Evolutionary conservation across 176 grass and related monocot genomes (phyloP).

Genomic region (Oryza glumipatula): DNA sequence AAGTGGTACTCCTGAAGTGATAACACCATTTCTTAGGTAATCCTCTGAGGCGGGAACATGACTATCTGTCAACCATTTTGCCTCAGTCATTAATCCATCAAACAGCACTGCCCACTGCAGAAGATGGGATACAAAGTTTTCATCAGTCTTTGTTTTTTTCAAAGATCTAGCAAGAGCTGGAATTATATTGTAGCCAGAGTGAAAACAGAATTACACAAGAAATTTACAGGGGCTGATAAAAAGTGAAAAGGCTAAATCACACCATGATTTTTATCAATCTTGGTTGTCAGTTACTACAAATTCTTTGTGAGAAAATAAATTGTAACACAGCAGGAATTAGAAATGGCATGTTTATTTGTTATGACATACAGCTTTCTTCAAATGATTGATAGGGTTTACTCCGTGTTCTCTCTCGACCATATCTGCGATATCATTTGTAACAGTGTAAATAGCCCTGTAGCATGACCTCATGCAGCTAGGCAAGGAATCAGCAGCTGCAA

Average conservation of each 20-base stretch:
- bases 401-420: slow-evolving; percentile 47
- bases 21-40: slow-evolving; percentile 53
- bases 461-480: slow-evolving; percentile 57
- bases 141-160: too few species aligned
- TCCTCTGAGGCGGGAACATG: slow-evolving; percentile 39
- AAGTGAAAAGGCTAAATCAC: too few species aligned
- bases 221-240: too few species aligned
- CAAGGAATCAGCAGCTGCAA: slow-evolving; percentile 42
- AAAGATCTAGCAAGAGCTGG: too few species aligned
- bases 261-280: too few species aligned
- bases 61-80: slow-evolving; percentile 51
- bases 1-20: slow-evolving; percentile 48
- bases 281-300: too few species aligned
- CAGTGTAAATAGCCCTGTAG: slow-evolving; percentile 49
- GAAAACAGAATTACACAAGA: too few species aligned
- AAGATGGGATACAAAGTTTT: too few species aligned
- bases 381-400: slow-evolving; percentile 36
- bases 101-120: slow-evolving; percentile 60
- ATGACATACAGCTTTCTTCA: slow-evolving; percentile 52
- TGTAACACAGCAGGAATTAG: too few species aligned
- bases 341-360: too few species aligned
- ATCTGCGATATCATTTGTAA: slow-evolving; percentile 55
- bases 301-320: not conserved
- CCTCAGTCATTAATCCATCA: slow-evolving; percentile 63
- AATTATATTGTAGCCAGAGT: too few species aligned